These are phyloP conservation scores for Fagus crenata DNA, from an alignment of 306 rosid genomes.

Conservation along the genomic window DNA sequence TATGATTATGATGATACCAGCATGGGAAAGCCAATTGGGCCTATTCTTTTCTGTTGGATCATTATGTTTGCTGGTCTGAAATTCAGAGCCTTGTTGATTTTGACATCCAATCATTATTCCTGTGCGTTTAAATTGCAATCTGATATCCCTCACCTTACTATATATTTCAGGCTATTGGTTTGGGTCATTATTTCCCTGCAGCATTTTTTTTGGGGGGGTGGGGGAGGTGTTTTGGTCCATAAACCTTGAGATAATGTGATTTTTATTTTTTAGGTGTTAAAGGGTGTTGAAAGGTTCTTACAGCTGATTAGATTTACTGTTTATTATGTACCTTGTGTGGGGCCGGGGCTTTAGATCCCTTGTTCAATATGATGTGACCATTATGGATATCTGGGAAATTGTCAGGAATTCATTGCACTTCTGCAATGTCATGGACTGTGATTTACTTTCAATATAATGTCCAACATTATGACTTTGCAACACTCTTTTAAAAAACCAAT, in stretches of 20 bases:
- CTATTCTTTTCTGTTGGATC: neutral
- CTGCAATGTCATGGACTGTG: neutral
- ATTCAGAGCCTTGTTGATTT: no score
- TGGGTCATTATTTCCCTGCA: no score
- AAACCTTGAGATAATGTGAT: neutral
- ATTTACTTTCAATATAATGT: neutral
- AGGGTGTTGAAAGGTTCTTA: neutral
- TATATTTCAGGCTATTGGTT: no score
- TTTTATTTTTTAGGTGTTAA: no score
- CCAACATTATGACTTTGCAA: neutral
- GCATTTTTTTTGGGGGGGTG: no score
- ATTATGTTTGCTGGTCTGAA: no score
- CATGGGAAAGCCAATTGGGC: neutral
- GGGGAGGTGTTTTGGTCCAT: no score
- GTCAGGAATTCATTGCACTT: neutral
- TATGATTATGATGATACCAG: neutral
- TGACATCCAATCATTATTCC: no score
- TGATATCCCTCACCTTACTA: no score
- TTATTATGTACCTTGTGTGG: neutral
- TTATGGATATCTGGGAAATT: neutral
- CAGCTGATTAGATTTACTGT: neutral
- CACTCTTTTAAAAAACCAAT: neutral
- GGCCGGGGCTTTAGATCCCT: neutral
- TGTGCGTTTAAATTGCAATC: no score
- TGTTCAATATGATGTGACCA: neutral